phyloP scores from a whole-genome alignment of 169 alveolate species.

The Theileria parva region DNA sequence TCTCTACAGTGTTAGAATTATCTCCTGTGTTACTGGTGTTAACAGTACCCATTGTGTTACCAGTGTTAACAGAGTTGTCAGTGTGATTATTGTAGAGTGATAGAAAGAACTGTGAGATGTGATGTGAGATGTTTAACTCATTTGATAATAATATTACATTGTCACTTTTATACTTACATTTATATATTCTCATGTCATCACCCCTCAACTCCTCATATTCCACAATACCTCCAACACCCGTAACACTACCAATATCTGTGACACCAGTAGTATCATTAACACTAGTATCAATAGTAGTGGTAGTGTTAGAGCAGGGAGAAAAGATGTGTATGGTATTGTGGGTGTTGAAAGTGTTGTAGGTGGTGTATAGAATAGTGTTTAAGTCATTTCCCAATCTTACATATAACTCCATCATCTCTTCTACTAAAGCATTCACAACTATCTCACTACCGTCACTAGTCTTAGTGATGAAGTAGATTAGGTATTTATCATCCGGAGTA shows the following conservation, averaged over 20 bases:
- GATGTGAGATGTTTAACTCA: background rate
- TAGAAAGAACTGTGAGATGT: background rate
- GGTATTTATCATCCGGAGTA: conserved; percentile 40
- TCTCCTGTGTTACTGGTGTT: no score
- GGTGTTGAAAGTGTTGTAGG: background rate
- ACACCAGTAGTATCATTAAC: background rate
- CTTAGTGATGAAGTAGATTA: conserved; percentile 36
- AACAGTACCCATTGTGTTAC: no score
- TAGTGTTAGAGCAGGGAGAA: background rate
- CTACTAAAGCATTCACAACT: background rate
- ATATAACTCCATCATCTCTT: background rate
- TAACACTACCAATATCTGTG: background rate
- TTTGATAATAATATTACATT: background rate
- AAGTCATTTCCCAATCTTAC: background rate
- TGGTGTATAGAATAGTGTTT: background rate
- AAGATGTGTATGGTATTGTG: background rate
- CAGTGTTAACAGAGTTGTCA: no score
- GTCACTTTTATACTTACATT: background rate
- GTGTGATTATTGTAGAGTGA: background rate
- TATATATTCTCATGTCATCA: background rate
- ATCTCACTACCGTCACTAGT: background rate
- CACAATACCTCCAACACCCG: background rate
- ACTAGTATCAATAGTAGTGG: background rate
- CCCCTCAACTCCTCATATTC: background rate
- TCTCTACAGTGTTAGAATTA: background rate